These are phyloP conservation scores for Syzygium oleosum DNA, from an alignment of 345 rosid species.

Conservation along the genomic window DNA sequence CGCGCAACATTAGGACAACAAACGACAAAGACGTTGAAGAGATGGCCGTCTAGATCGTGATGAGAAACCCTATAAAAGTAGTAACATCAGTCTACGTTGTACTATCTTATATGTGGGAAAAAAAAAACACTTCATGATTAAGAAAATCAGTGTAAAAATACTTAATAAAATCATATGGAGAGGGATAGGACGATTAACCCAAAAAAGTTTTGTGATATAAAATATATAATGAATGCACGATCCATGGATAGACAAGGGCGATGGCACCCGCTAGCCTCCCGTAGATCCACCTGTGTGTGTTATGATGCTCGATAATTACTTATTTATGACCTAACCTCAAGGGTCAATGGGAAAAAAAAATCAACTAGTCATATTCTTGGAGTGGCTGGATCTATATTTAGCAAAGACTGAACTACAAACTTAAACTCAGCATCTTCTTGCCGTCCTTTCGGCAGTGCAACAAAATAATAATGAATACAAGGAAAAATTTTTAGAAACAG, in stretches of 20 bases:
- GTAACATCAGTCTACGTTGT: neutral
- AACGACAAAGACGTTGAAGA: neutral
- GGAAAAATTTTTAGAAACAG: neutral
- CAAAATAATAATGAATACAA: neutral
- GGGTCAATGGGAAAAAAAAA: neutral
- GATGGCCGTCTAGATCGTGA: neutral
- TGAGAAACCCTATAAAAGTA: neutral
- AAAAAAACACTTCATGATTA: neutral
- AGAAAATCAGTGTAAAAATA: neutral
- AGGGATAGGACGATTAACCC: neutral
- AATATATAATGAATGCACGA: neutral
- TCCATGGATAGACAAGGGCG: neutral
- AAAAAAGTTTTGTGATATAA: neutral
- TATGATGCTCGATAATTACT: neutral
- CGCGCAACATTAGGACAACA: neutral
- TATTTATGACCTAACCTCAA: neutral
- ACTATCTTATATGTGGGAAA: neutral
- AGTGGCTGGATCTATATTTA: neutral
- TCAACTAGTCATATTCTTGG: neutral
- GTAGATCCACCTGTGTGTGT: neutral
- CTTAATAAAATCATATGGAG: neutral
- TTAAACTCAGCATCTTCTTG: neutral
- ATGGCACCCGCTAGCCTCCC: neutral
- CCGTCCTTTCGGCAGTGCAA: neutral
- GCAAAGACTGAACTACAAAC: neutral